phyloP scores from a whole-genome alignment of 2,329 filamentous ascomycete genomes.

The Colletotrichum sp. region DNA sequence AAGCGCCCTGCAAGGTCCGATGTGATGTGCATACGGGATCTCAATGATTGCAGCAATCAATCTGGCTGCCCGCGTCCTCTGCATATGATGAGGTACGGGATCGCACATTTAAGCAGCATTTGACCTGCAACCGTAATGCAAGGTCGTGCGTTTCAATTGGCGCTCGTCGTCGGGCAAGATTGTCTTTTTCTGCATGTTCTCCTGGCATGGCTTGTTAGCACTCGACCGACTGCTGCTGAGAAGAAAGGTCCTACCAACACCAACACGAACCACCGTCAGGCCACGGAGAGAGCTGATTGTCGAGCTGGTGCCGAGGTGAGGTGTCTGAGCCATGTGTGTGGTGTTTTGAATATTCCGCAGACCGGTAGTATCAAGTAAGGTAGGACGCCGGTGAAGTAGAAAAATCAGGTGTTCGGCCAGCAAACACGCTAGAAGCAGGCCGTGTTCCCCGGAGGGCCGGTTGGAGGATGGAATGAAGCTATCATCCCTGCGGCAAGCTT shows the following conservation, averaged over 20 bases:
- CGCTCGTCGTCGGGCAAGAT: neutral
- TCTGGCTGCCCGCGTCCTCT: neutral
- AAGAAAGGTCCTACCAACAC: neutral
- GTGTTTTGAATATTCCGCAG: neutral
- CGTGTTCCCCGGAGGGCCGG: constrained; percentile 11
- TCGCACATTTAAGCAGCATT: neutral
- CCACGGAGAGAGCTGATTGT: neutral
- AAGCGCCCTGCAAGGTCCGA: constrained; percentile 3
- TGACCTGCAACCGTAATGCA: neutral
- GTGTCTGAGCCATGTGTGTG: neutral
- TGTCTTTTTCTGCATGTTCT: neutral
- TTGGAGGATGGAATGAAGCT: neutral
- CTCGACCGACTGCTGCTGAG: neutral
- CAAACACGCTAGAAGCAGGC: neutral
- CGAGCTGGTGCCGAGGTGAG: neutral
- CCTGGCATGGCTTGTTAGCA: neutral
- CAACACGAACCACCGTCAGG: neutral
- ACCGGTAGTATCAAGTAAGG: neutral
- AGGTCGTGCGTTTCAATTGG: neutral
- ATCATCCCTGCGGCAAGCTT: constrained; percentile 6
- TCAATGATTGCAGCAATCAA: neutral
- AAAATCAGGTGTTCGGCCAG: neutral
- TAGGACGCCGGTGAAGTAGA: neutral
- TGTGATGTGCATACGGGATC: neutral
- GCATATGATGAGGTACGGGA: neutral